These are phyloP conservation scores for Paecilomyces sp. DNA, from an alignment of 2,329 filamentous ascomycete species.

Conservation along the genomic window DNA sequence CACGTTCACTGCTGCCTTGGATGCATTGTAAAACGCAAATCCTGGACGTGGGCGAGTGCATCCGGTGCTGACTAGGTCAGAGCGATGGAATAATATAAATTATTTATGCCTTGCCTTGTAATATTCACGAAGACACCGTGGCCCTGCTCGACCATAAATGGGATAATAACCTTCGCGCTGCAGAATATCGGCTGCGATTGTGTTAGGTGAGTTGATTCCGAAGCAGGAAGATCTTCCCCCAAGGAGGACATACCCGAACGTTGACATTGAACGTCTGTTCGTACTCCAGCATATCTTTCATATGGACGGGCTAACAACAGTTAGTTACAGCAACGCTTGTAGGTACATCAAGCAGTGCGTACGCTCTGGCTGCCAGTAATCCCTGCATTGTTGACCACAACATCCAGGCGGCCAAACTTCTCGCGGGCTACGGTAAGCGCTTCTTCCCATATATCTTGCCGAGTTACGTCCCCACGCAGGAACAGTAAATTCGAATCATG, in stretches of 20 bases:
- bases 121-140: constrained; percentile 7
- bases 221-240: too few relatives aligned
- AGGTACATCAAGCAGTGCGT: too few relatives aligned
- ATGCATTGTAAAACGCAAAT: constrained; percentile 10
- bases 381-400: constrained; percentile 11
- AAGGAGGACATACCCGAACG: too few relatives aligned
- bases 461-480: not conserved
- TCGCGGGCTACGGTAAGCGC: constrained; percentile 1
- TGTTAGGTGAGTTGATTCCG: not conserved
- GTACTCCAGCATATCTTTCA: too few relatives aligned
- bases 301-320: too few relatives aligned
- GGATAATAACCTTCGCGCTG: constrained; percentile 4
- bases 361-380: too few relatives aligned
- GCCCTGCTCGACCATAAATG: constrained; percentile 4
- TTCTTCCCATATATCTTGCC: not conserved
- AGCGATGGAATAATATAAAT: too few relatives aligned
- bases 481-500: not conserved
- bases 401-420: constrained; percentile 9
- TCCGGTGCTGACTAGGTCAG: constrained; percentile 1
- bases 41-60: constrained; percentile 8
- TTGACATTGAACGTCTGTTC: too few relatives aligned
- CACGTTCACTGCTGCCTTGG: constrained; percentile 7
- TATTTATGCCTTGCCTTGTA: not conserved
- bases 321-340: too few relatives aligned
- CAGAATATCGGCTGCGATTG: constrained; percentile 4